Evolutionary conservation across 805 yeast genomes (phyloP).

Genomic region (Candida glaebosa): DNA sequence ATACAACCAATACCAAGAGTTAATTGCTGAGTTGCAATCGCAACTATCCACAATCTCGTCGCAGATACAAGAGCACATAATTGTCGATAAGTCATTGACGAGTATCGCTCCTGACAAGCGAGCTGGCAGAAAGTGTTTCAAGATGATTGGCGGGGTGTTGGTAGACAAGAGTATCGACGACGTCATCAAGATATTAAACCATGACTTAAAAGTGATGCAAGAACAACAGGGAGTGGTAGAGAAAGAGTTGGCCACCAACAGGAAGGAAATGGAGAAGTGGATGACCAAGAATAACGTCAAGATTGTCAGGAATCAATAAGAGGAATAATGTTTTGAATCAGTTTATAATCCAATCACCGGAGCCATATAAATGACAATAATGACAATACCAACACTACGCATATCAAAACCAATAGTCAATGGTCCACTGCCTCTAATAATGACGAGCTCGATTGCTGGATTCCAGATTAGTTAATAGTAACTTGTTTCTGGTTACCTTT

Average conservation of each 20-base stretch:
- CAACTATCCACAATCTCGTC: slow-evolving; percentile 33
- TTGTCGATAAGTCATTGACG: slow-evolving; percentile 39
- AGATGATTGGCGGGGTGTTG: slow-evolving; percentile 92
- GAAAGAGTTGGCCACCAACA: slow-evolving; percentile 21
- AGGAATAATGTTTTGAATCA: too few relatives aligned
- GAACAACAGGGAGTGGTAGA: slow-evolving; percentile 22
- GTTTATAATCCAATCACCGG: too few relatives aligned
- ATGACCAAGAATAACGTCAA: slow-evolving; percentile 40
- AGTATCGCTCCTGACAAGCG: slow-evolving; percentile 32
- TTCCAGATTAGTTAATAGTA: too few relatives aligned
- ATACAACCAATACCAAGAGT: slow-evolving; percentile 38
- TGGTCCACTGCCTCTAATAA: too few relatives aligned
- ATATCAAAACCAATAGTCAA: too few relatives aligned
- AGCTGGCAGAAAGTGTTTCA: slow-evolving; percentile 69
- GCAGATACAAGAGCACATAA: slow-evolving; percentile 37
- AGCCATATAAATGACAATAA: too few relatives aligned
- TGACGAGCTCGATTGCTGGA: too few relatives aligned
- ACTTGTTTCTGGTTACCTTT: too few relatives aligned
- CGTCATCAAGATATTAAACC: slow-evolving; percentile 41
- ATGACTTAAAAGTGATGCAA: slow-evolving; percentile 21
- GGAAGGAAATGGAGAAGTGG: slow-evolving; percentile 37
- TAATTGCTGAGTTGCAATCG: slow-evolving; percentile 34
- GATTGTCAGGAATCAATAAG: slow-evolving; percentile 25
- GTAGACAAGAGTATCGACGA: slow-evolving; percentile 81
- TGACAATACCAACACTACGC: too few relatives aligned